Percentiles rank a stretch among this genome's conserved stretches.
Evolutionary conservation across 805 yeast species (phyloP).

Genomic region (Grigorovia jiainica): DNA sequence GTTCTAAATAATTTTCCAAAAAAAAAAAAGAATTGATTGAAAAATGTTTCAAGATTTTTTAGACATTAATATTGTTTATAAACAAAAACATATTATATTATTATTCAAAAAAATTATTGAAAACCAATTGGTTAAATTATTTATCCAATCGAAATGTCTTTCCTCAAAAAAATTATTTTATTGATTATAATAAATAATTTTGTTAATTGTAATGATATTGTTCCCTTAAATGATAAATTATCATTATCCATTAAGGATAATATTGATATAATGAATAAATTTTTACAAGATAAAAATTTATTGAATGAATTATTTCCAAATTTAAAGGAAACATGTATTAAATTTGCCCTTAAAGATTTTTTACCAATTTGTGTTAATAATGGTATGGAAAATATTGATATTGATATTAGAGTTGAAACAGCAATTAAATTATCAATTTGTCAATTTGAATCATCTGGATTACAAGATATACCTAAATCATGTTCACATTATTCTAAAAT

Average conservation of each 20-base stretch:
- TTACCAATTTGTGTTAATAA: conserved; percentile 33
- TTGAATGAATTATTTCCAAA: conserved; percentile 16
- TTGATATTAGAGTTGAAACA: conserved; percentile 29
- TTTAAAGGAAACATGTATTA: conserved; percentile 28
- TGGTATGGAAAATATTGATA: conserved; percentile 33
- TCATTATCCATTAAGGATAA: neutral
- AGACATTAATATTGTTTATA: too few relatives aligned
- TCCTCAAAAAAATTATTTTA: too few relatives aligned
- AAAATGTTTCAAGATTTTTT: too few relatives aligned
- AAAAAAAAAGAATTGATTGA: too few relatives aligned
- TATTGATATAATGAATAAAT: neutral
- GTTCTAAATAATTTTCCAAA: too few relatives aligned
- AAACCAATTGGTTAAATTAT: too few relatives aligned
- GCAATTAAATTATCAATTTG: conserved; percentile 45
- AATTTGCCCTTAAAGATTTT: conserved; percentile 32
- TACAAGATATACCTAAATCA: conserved; percentile 14
- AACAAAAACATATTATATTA: too few relatives aligned
- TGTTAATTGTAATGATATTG: neutral
- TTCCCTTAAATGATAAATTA: neutral
- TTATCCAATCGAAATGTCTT: too few relatives aligned
- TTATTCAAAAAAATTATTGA: too few relatives aligned
- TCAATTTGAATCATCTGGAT: conserved; percentile 41
- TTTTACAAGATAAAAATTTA: neutral
- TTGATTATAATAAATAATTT: too few relatives aligned
- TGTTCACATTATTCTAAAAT: conserved; percentile 3